Evolutionary conservation across 2,329 filamentous ascomycete species (phyloP).

Genomic region (Allantophomopsis lycopodina): DNA sequence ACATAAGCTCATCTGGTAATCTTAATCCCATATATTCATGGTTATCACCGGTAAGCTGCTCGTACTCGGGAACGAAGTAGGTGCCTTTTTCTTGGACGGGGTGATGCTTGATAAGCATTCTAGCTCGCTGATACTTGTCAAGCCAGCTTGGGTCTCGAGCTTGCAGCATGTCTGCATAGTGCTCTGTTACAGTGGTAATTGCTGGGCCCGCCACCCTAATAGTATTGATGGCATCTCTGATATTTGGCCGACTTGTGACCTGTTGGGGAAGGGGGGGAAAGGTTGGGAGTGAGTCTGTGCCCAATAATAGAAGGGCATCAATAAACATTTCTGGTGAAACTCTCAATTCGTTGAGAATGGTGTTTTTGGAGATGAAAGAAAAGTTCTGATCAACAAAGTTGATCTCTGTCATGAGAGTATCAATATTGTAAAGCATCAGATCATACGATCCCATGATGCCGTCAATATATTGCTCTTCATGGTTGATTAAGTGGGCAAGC

Average conservation of each 20-base stretch:
- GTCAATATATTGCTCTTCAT: conserved; percentile 53
- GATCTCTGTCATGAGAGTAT: conserved; percentile 52
- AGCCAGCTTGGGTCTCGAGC: conserved; percentile 62
- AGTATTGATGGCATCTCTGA: conserved; percentile 68
- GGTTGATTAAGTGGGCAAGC: conserved; percentile 66
- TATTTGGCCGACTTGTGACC: conserved; percentile 23
- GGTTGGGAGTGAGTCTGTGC: conserved; percentile 64
- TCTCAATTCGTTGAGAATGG: conserved; percentile 55
- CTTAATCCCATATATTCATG: conserved; percentile 86
- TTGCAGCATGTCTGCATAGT: conserved; percentile 67
- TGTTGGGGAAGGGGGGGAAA: conserved; percentile 57
- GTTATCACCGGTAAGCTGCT: conserved; percentile 66
- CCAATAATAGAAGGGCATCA: conserved; percentile 71
- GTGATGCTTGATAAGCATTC: conserved; percentile 66
- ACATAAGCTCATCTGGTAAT: conserved; percentile 78
- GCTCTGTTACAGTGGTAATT: conserved; percentile 60
- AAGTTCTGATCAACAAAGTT: conserved; percentile 60
- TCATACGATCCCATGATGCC: conserved; percentile 77
- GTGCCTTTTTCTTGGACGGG: conserved; percentile 34
- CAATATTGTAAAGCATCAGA: conserved; percentile 72
- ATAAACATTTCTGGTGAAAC: conserved; percentile 61
- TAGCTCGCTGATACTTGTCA: conserved; percentile 75
- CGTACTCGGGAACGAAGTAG: conserved; percentile 59
- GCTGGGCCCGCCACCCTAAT: conserved; percentile 57
- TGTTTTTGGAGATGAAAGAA: conserved; percentile 46